Evolutionary conservation across 2,329 filamentous ascomycete genomes (phyloP).

Genomic region (Nemania diffusa): DNA sequence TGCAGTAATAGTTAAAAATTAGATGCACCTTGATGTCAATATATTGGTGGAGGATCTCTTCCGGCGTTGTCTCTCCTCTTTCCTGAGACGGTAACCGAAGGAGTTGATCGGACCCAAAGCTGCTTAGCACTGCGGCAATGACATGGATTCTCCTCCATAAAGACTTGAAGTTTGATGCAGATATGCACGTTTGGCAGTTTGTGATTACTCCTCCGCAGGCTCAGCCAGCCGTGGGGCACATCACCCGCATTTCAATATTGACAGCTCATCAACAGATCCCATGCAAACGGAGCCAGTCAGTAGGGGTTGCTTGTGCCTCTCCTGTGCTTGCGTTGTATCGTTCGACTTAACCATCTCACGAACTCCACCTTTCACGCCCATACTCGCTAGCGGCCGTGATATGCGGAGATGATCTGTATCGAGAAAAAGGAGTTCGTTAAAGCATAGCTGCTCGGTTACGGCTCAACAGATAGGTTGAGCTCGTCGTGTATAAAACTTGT

Average conservation of each 20-base stretch:
- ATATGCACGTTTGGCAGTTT: conserved; percentile 4
- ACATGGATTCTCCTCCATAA: background rate
- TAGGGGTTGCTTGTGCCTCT: background rate
- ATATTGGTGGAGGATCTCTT: conserved; percentile 7
- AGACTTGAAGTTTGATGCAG: background rate
- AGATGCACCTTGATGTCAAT: background rate
- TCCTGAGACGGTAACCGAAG: background rate
- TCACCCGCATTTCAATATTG: conserved; percentile 5
- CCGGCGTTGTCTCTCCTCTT: background rate
- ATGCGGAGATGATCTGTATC: background rate
- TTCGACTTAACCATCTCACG: background rate
- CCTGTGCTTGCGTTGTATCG: background rate
- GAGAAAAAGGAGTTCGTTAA: background rate
- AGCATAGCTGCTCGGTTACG: background rate
- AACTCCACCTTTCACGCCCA: background rate
- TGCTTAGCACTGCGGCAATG: background rate
- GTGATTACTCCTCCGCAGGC: background rate
- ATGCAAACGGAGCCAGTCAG: background rate
- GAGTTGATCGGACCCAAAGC: background rate
- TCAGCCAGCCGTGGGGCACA: background rate
- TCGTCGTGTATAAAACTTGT: background rate
- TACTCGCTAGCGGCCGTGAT: background rate
- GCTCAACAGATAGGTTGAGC: background rate
- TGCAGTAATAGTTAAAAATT: background rate
- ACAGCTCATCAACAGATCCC: conserved; percentile 3